Evolutionary conservation across 148 eudicot genomes (phyloP), one percentile per base, ranked within the genome.

Genomic region (Polygonum aviculare): DNA sequence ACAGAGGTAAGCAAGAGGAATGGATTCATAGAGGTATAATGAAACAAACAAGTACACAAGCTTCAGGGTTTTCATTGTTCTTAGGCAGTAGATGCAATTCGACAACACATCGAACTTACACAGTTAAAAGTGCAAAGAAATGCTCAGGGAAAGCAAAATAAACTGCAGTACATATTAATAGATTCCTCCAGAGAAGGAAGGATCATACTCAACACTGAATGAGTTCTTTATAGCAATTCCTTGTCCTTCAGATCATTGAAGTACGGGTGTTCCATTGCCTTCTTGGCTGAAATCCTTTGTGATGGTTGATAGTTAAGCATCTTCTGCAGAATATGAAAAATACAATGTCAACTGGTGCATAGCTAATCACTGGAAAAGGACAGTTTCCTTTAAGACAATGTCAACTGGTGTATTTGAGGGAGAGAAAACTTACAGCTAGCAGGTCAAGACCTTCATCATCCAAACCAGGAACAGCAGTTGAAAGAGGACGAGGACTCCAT

Each of bases 261-360:
- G 83, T 92, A 95, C 4, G 90, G 90, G 74, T 92, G 97, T 51
- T 90, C 96, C 96, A 95, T 90, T 12, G 97, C 98, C 73, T 89
- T 87, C 91, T 95, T 95, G 14, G 94, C 97, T 2, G 97, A 90
- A 70, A 95, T 95, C 82, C 96, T 77, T 82, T 86, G 85, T 19
- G 91, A 85, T 50, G 98, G 96, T 48, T 92, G 96, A 85, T 90
- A 95, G 48, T 85, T 83, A 82, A 89, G 78, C 97, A 92, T 95
- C 76, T 89, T 81, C 98, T 95, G 90, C 84, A 84, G 45, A 8
- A 2, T 36, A 6, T 38, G 44, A 48, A 74, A 60, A 45, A 55
- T 0, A 26, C 31, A 26, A 47, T 2, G 16, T n/a, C n/a, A n/a
- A n/a, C n/a, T n/a, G n/a, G n/a, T n/a, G 40, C 52, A 60, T 2